phyloP scores from a whole-genome alignment of 1,284 basidiomycete species.

The Flammula alnicola region DNA sequence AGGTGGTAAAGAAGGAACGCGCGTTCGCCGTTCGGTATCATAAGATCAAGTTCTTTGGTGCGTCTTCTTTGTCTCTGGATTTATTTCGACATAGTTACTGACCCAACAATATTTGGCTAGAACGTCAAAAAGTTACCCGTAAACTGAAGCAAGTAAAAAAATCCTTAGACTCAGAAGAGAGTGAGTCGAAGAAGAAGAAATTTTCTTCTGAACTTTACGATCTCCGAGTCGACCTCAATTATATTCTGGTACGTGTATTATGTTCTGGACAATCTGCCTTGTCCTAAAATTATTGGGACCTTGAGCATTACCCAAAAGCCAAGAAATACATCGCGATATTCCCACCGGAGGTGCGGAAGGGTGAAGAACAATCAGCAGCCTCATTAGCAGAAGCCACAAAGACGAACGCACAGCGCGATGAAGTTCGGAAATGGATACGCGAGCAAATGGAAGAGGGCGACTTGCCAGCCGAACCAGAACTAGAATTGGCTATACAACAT shows the following conservation, averaged over 20 bases:
- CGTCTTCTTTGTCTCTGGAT: constrained; percentile 30
- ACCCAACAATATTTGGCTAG: constrained; percentile 42
- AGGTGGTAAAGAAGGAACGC: constrained; percentile 75
- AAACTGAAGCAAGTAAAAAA: constrained; percentile 71
- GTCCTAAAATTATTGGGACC: constrained; percentile 61
- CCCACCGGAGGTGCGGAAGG: constrained; percentile 64
- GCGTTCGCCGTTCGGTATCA: constrained; percentile 79
- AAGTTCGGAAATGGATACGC: constrained; percentile 64
- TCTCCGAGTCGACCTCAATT: constrained; percentile 82
- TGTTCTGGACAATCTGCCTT: constrained; percentile 51
- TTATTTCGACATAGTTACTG: neutral
- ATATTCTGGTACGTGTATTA: constrained; percentile 68
- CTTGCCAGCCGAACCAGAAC: constrained; percentile 67
- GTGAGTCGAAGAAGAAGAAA: constrained; percentile 42
- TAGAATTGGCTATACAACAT: constrained; percentile 33
- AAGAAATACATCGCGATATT: constrained; percentile 89
- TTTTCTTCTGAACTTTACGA: constrained; percentile 57
- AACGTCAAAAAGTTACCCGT: constrained; percentile 80
- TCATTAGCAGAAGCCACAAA: constrained; percentile 29
- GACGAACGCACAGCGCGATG: constrained; percentile 58
- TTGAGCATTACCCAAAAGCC: constrained; percentile 78
- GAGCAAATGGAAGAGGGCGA: constrained; percentile 68
- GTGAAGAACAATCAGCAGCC: constrained; percentile 27
- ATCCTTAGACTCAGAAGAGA: constrained; percentile 42
- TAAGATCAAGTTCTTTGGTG: constrained; percentile 89